Conservation (phyloP, 179 eudicot species). For the Sideroxylon spinosum region DNA sequence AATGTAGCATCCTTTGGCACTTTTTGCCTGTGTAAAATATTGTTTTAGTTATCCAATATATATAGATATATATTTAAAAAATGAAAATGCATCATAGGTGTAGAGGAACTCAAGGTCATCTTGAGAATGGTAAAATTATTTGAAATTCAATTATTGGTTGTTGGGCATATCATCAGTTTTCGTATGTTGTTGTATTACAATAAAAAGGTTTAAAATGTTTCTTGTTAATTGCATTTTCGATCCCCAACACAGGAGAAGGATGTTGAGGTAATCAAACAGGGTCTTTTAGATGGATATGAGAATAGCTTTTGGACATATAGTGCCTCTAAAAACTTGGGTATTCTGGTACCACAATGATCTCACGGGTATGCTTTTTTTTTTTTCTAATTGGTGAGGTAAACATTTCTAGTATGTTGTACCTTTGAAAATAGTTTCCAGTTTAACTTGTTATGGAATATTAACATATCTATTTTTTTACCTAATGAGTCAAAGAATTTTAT, state of each 20-base stretch:
- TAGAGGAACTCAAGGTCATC: neutral
- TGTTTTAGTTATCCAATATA: too few relatives aligned
- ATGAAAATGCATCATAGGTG: neutral
- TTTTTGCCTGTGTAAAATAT: too few relatives aligned
- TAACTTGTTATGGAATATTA: neutral
- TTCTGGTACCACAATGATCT: constrained; percentile 82
- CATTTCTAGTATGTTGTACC: neutral
- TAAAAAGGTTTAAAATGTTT: neutral
- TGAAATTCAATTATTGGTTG: neutral
- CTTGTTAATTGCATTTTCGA: constrained; percentile 4
- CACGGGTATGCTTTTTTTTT: constrained; percentile 65
- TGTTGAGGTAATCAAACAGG: constrained; percentile 57
- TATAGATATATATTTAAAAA: too few relatives aligned
- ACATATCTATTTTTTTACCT: neutral
- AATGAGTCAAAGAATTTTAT: neutral
- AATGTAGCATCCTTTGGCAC: too few relatives aligned
- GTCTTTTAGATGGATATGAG: constrained; percentile 70
- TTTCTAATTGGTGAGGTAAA: neutral
- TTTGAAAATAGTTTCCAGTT: neutral
- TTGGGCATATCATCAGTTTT: neutral
- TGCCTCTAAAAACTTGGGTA: constrained; percentile 74
- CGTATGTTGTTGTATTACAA: neutral
- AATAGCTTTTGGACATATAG: constrained; percentile 91
- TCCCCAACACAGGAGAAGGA: constrained; percentile 68
- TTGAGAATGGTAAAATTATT: neutral